Conservation (phyloP, 78 protist species). For the Trichosphaerium sp. region DNA sequence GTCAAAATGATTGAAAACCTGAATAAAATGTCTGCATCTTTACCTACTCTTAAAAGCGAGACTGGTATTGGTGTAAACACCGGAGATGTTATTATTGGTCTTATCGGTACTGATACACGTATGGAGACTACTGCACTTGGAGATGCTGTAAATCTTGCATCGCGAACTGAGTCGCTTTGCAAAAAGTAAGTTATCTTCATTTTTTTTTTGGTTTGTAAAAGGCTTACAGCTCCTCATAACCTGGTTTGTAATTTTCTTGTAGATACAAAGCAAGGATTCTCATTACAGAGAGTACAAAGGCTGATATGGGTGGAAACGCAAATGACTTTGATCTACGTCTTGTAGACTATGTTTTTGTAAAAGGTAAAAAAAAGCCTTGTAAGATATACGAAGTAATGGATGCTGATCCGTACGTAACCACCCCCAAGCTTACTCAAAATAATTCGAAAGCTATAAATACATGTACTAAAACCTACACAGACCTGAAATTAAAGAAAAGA, state of each 20-base stretch:
- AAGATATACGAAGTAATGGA: constrained; percentile 37
- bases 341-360: constrained; percentile 28
- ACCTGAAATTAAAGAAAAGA: background rate
- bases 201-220: too few relatives aligned
- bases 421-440: too few relatives aligned
- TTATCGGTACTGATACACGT: constrained; percentile 48
- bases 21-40: constrained; percentile 17
- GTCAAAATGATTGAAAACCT: constrained; percentile 36
- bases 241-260: too few relatives aligned
- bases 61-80: constrained; percentile 54
- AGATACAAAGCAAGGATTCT: constrained; percentile 18
- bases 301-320: constrained; percentile 26
- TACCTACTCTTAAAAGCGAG: background rate
- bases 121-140: constrained; percentile 50
- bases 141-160: constrained; percentile 44
- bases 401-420: too few relatives aligned
- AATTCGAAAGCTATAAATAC: too few relatives aligned
- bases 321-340: constrained; percentile 30
- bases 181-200: too few relatives aligned
- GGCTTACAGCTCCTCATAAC: too few relatives aligned
- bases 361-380: constrained; percentile 29
- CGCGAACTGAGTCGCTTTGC: constrained; percentile 42
- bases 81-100: constrained; percentile 38
- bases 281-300: constrained; percentile 35
- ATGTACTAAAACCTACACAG: too few relatives aligned